These are phyloP conservation scores for Candida tammaniensis DNA, from an alignment of 805 yeast species.

Conservation along the genomic window DNA sequence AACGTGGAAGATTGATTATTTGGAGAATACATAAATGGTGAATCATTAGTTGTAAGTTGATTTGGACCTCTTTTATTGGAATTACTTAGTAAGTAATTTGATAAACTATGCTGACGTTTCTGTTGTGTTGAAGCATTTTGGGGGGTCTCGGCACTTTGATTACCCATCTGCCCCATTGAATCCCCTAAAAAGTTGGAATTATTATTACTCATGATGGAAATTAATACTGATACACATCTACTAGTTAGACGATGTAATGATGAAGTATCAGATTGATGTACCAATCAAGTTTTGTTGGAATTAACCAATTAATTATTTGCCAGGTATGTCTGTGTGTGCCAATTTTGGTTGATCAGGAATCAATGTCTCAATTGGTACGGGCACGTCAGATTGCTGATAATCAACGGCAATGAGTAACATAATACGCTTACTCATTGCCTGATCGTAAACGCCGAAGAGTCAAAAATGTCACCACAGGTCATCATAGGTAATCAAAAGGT, in stretches of 20 bases:
- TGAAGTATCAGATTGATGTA: too few species aligned
- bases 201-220: constrained; percentile 15
- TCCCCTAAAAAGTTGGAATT: constrained; percentile 16
- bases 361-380: too few species aligned
- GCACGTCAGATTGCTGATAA: too few species aligned
- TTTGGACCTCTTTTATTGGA: constrained; percentile 36
- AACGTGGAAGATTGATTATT: neutral
- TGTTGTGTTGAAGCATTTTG: constrained; percentile 20
- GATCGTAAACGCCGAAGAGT: too few species aligned
- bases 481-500: too few species aligned
- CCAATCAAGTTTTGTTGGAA: neutral
- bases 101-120: constrained; percentile 40
- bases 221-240: too few species aligned
- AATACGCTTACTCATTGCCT: too few species aligned
- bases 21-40: neutral
- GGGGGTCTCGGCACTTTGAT: constrained; percentile 11
- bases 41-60: neutral
- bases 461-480: too few species aligned
- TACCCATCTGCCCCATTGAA: constrained; percentile 18
- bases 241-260: too few species aligned
- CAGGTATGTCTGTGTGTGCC: too few species aligned
- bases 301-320: too few species aligned
- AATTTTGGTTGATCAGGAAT: constrained; percentile 1
- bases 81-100: constrained; percentile 29
- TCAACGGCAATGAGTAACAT: too few species aligned